These are phyloP conservation scores for Ascobolus immersus DNA, from an alignment of 495 filamentous ascomycete genomes.

Conservation along the genomic window DNA sequence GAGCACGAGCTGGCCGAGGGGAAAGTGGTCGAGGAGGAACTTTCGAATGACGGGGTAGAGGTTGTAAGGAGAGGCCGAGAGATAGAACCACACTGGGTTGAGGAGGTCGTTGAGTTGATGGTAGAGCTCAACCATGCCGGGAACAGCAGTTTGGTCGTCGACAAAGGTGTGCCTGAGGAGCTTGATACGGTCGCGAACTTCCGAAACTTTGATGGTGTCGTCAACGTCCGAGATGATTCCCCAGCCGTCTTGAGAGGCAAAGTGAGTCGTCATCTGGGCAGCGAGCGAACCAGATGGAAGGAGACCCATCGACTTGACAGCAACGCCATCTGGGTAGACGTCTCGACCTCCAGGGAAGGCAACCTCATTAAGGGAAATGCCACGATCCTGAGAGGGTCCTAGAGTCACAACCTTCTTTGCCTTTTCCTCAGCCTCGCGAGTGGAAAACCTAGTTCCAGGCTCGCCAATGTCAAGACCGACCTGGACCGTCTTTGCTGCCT, in stretches of 20 bases:
- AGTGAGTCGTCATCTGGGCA: slow-evolving; percentile 34
- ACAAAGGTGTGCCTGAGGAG: slow-evolving; percentile 67
- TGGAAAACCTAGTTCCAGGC: slow-evolving; percentile 16
- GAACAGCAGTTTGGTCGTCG: slow-evolving; percentile 39
- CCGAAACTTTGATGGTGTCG: slow-evolving; percentile 82
- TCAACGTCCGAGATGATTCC: slow-evolving; percentile 77
- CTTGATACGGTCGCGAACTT: slow-evolving; percentile 50
- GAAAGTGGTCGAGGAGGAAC: slow-evolving; percentile 46
- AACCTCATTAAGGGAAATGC: slow-evolving; percentile 37
- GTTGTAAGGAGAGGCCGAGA: slow-evolving; percentile 86
- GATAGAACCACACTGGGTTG: slow-evolving; percentile 62
- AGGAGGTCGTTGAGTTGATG: slow-evolving; percentile 27
- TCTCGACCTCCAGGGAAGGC: slow-evolving; percentile 21
- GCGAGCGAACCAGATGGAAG: slow-evolving; percentile 12
- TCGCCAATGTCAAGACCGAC: slow-evolving; percentile 25
- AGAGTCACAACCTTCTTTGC: too few relatives aligned
- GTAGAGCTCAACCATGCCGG: slow-evolving; percentile 73
- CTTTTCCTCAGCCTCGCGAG: too few relatives aligned
- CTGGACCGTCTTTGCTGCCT: slow-evolving; percentile 38
- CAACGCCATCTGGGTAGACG: slow-evolving; percentile 22
- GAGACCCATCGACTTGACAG: slow-evolving; percentile 24
- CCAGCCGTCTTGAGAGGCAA: slow-evolving; percentile 61
- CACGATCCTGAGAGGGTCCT: slow-evolving; percentile 43
- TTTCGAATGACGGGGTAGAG: slow-evolving; percentile 64
- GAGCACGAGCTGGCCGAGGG: slow-evolving; percentile 53